phyloP scores from a whole-genome alignment of 2,329 filamentous ascomycete genomes.

The Thermothelomyces thermophilus region DNA sequence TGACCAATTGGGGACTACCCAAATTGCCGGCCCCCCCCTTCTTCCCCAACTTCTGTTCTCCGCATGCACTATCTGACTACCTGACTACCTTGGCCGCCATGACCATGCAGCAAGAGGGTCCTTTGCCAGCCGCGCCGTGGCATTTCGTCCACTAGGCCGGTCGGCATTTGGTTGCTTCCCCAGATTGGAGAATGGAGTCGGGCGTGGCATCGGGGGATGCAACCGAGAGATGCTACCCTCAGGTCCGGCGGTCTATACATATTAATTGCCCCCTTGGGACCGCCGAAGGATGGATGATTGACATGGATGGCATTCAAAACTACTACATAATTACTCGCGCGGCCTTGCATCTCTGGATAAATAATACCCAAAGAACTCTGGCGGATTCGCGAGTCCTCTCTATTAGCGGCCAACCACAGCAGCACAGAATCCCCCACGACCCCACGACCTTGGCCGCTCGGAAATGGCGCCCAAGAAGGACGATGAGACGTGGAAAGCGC shows the following conservation, averaged over 20 bases:
- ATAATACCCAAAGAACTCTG: no score
- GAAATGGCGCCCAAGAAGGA: slow-evolving; percentile 10
- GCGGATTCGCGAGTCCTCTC: no score
- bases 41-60: no score
- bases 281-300: neutral
- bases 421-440: neutral
- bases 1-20: no score
- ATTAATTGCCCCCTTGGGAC: slow-evolving; percentile 2
- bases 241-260: neutral
- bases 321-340: neutral
- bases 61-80: no score
- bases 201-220: neutral
- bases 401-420: no score
- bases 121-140: no score
- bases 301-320: neutral
- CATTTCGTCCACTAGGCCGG: slow-evolving; percentile 6
- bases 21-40: no score
- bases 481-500: slow-evolving; percentile 26
- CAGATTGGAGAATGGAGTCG: slow-evolving; percentile 11
- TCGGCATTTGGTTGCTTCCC: slow-evolving; percentile 16
- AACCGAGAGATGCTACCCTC: neutral
- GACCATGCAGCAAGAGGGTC: no score
- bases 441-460: neutral
- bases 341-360: neutral
- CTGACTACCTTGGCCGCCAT: no score